Percentiles rank a stretch among this genome's conserved stretches.
phyloP scores from a whole-genome alignment of 1,139 yeast genomes.

The Yamadazyma songkhlaensis region DNA sequence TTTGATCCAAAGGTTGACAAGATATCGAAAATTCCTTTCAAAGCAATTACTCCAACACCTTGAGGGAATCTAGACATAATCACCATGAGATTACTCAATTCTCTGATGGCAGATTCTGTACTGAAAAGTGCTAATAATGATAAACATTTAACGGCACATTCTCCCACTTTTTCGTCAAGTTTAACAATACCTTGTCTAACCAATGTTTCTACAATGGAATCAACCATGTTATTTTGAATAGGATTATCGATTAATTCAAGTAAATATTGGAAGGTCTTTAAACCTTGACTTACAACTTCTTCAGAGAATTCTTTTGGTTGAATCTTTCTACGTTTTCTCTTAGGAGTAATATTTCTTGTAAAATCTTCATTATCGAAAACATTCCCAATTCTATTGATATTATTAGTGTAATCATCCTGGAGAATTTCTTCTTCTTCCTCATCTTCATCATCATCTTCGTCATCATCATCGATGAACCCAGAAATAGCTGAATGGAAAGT shows the following conservation, averaged over 20 bases:
- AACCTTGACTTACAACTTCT: slow-evolving; percentile 60
- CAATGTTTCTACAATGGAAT: slow-evolving; percentile 70
- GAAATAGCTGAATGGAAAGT: slow-evolving; percentile 59
- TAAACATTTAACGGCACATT: slow-evolving; percentile 69
- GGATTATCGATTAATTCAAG: slow-evolving; percentile 67
- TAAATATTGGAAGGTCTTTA: slow-evolving; percentile 68
- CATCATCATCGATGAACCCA: slow-evolving; percentile 24
- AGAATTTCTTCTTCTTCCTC: slow-evolving; percentile 19
- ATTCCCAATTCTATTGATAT: slow-evolving; percentile 18
- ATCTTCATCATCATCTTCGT: slow-evolving; percentile 21
- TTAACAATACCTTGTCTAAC: slow-evolving; percentile 81
- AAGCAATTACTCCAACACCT: slow-evolving; percentile 56
- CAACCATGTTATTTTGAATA: slow-evolving; percentile 63
- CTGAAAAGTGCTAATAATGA: slow-evolving; percentile 81
- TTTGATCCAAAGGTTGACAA: slow-evolving; percentile 72
- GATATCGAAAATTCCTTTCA: slow-evolving; percentile 74
- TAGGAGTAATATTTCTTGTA: slow-evolving; percentile 9
- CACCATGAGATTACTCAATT: slow-evolving; percentile 60
- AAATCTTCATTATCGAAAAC: slow-evolving; percentile 16
- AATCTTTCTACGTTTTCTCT: slow-evolving; percentile 27
- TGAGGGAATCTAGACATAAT: slow-evolving; percentile 60
- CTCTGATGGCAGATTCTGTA: slow-evolving; percentile 57
- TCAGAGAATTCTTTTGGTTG: slow-evolving; percentile 43
- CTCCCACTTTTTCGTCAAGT: slow-evolving; percentile 57
- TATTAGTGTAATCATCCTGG: slow-evolving; percentile 21